Base-by-base conservation (phyloP, 495 filamentous ascomycete species). In the Penicillium nucicola region DNA sequence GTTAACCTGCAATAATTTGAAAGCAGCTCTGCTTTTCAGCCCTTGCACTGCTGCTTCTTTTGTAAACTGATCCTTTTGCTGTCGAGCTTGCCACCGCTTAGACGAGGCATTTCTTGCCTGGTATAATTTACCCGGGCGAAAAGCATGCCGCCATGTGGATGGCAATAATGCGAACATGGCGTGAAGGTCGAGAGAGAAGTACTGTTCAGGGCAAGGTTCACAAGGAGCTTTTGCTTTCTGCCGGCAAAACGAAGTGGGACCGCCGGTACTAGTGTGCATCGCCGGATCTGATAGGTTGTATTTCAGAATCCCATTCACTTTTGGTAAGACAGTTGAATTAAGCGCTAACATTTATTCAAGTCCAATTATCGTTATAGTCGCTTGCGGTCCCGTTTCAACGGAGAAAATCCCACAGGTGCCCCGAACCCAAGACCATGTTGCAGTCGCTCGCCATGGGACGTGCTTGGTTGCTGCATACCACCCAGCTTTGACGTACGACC, bases 11-110 rank as follows among this genome's bases (percentile, higher is more conserved):
- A 95, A 65, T 22, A 98, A 78, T 68, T 98, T 98, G 65, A 91
- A 95, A 7, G 89, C 93, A 48, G 93, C 95, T 55, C 93, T 84
- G 53, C 88, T 91, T 68, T 91, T 96, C 30, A 95, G 70, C 1
- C 83, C 85, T 52, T 86, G 78, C 3, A 90, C 81, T 56, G 80
- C 83, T 9, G 93, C 91, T 43, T 84, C 74, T 48, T 79, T 82
- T 0, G 82, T 80, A 67, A 82, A 92, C 31, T 54, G 64, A 69
- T 98, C 93, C 38, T 68, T 78, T 15, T 67, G 67, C 53, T 96
- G 90, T 35, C 93, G 88, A 14, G 72, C 72, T 55, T 88, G 84
- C 93, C 95, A 98, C 72, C 84, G 74, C 54, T 82, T 84, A 19
- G 82, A 91, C 12, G 89, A 92, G 3, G 89, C 83, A 11, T 72